These are phyloP conservation scores for Ustanciosporium gigantosporum DNA, from an alignment of 1,284 basidiomycete genomes.

Conservation along the genomic window DNA sequence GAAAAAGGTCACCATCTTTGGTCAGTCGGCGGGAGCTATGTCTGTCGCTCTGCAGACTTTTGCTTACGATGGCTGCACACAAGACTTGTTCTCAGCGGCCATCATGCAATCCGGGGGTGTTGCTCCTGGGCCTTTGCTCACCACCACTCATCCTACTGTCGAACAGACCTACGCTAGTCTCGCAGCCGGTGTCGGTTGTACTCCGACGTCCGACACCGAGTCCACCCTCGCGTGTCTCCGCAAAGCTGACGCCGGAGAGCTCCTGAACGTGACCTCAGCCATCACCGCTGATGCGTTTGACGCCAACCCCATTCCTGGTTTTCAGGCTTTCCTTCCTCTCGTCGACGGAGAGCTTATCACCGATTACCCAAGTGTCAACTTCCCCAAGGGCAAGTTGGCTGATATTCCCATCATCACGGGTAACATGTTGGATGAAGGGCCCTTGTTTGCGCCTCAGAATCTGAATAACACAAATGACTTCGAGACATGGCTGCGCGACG, in stretches of 20 bases:
- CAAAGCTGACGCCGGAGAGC: conserved; percentile 10
- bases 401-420: conserved; percentile 38
- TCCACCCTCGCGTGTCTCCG: conserved; percentile 19
- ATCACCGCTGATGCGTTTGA: conserved; percentile 8
- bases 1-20: conserved; percentile 26
- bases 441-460: conserved; percentile 11
- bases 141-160: conserved; percentile 17
- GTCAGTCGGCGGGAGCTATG: conserved; percentile 41
- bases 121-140: conserved; percentile 16
- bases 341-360: conserved; percentile 36
- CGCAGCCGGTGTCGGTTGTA: conserved; percentile 18
- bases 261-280: conserved; percentile 5
- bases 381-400: conserved; percentile 21
- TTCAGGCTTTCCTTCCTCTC: conserved; percentile 22
- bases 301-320: conserved; percentile 12
- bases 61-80: conserved; percentile 5
- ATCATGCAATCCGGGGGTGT: conserved; percentile 41
- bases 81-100: too few relatives aligned
- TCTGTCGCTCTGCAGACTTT: conserved; percentile 23
- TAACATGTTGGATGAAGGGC: conserved; percentile 37
- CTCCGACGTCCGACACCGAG: background rate
- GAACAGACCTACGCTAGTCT: conserved; percentile 16
- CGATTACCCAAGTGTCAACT: conserved; percentile 19
- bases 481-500: conserved; percentile 11
- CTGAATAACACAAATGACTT: conserved; percentile 16